Base-by-base conservation (phyloP, 805 yeast species). In the Starmerella potacharoeniae region DNA sequence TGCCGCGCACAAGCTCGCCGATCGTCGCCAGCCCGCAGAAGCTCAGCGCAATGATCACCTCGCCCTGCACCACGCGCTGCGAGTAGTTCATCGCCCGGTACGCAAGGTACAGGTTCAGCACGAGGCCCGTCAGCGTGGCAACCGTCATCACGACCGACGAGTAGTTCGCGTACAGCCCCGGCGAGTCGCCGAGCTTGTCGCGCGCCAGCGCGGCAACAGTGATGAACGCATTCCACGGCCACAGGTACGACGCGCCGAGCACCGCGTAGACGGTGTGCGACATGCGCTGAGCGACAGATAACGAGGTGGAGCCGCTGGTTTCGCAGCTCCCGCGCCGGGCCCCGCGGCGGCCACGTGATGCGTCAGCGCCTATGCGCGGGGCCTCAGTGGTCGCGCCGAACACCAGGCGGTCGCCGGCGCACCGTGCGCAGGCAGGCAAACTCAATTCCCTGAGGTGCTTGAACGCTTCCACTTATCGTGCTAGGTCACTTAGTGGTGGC, bases 171-270 rank as follows among this genome's bases (percentile, higher is more conserved):
- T 71, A 69, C 22, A 71, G 69, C 11, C 49, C 44, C 11, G 62
- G 63, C 47, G 61, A 53, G n/a, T 66, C 72, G 17, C 68, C 69
- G 58, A 91, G 79, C 61, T 89, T 66, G 60, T 78, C 76, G 56
- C 77, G 75, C 64, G 88, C 87, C 69, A 87, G 89, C 8, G 84
- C 84, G 0, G 95, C 79, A 0, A 96, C 96, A 1, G 95, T 81
- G 9, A 93, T 70, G 59, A 90, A 83, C 62, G 93, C 82, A 73
- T 91, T 93, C 96, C 97, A 91, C 0, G 97, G 97, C 97, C 97
- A 91, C 22, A 91, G 74, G 22, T 84, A 73, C 1, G 95, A 84
- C 13, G 87, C 75, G 0, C 97, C 97, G 7, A 86, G 75, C 11
- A 79, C 62, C 29, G 81, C 69, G 64, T 84, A 88, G 47, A 56